Evolutionary conservation across 1,284 basidiomycete species (phyloP), one percentile per base, ranked within the genome.

Genomic region (Melanopsichium pennsylvanicum): DNA sequence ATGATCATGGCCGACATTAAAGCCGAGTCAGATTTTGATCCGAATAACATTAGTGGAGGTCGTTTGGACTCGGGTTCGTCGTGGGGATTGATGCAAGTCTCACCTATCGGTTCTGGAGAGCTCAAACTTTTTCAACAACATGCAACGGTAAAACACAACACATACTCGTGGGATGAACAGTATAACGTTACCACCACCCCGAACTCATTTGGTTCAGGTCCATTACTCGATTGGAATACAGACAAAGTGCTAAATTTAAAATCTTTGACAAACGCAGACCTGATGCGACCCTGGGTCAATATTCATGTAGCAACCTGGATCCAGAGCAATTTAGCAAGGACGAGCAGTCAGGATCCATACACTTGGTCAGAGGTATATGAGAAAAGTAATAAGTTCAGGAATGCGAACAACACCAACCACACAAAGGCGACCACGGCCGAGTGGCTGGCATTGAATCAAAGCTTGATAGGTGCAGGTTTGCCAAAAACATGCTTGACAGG

Each of bases 231-330:
- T 34, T 80, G 64, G 54, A 31, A 63, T 29, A 74, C 74, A 6
- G 74, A 71, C 34, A 51, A 71, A 13, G 6, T 34, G 33, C 40
- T 80, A 12, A 29, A 72, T 19, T 8, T 71, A 10, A 22, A 36
- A 8, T 19, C 22, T 0, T 43, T 80, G n/a, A 64, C 38, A 15
- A 62, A 64, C 19, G 34, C 63, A 4, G 76, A 78, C 35, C 60
- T 80, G n/a, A 57, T 66, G 34, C 42, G 74, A 2, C 78, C 78
- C 3, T 80, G 78, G 78, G 44, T 80, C 42, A 80, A 80, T 38
- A 71, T 80, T 22, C 78, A 80, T 31, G 39, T 79, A 16, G 77
- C 75, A 11, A 60, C 71, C 10, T 80, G 77, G 77, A 66, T 78
- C 41, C 78, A 80, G 61, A 41, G 47, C 46, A 80, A 80, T 40